Evolutionary conservation across 768 basidiomycete genomes (phyloP).

Genomic region (Chalciporus piperatus): DNA sequence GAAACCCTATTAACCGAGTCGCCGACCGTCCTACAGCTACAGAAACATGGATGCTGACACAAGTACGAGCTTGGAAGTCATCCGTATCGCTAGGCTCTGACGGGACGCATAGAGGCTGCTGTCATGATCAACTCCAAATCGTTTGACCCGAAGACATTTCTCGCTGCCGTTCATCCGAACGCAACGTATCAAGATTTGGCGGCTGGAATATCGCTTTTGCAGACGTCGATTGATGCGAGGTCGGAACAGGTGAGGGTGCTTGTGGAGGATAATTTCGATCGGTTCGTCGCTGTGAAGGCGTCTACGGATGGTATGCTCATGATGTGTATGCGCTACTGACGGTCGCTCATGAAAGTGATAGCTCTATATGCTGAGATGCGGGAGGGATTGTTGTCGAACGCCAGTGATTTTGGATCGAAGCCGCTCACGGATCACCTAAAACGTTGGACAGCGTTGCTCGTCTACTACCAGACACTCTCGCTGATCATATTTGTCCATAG

Average conservation of each 20-base stretch:
- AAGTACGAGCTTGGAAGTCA: constrained; percentile 42
- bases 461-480: background rate
- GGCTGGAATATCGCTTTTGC: constrained; percentile 69
- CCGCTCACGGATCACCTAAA: constrained; percentile 84
- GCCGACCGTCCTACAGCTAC: constrained; percentile 40
- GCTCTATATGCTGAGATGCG: constrained; percentile 92
- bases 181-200: constrained; percentile 92
- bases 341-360: constrained; percentile 31
- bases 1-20: constrained; percentile 3
- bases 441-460: constrained; percentile 43
- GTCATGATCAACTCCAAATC: constrained; percentile 88
- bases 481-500: constrained; percentile 39
- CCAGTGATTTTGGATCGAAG: constrained; percentile 78
- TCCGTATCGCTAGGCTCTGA: constrained; percentile 9
- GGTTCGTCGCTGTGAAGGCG: constrained; percentile 96
- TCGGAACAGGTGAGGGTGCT: constrained; percentile 93
- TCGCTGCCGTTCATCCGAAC: constrained; percentile 89
- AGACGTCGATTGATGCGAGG: constrained; percentile 79
- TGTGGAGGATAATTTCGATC: constrained; percentile 97
- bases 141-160: constrained; percentile 93
- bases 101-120: constrained; percentile 57
- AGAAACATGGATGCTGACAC: constrained; percentile 74
- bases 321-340: constrained; percentile 3
- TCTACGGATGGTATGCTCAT: constrained; percentile 78
- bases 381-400: constrained; percentile 74